Base-by-base conservation (phyloP, 306 rosid genomes). In the Biancaea sappan region DNA sequence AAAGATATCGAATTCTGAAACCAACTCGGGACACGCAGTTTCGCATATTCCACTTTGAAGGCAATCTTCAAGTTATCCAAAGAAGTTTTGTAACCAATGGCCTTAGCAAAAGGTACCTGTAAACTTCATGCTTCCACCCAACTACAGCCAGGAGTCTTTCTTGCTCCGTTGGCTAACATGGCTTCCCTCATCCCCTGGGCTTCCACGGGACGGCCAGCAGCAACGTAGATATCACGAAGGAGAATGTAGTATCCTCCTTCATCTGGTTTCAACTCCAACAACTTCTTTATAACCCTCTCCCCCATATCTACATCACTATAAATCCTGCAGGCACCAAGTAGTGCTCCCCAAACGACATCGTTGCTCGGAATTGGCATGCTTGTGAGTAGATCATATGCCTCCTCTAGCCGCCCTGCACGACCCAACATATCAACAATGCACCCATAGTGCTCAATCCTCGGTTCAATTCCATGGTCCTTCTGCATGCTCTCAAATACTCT, bases 371-470 rank as follows among this genome's bases (percentile, higher is more conserved):
- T 70, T 0, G 88, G 83, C 80, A 80, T 82, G 51, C 50, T 73
- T 35, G 66, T 75, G 11, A 89, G 85, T 26, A 84, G 59, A 72
- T 40, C 52, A 67, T 84, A 82, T 34, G 89, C 91, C 82, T 86
- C 93, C 58, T 84, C 87, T n/a, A 86, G 62, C 38, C 84, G 76
- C 46, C 93, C 93, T 37, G 91, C 86, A 69, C 79, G 85, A 41
- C 93, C 91, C 40, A 88, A 74, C 90, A 86, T 82, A 70, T 89
- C 89, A 4, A 85, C 88, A 83, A 84, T 28, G 6, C 86, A 85
- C 2, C 91, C 86, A 14, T 89, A 89, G 74, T 89, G 94, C 82
- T 84, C 94, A 37, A 89, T 77, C 22, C 79, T 32, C 4, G 91
- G 82, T 76, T 80, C 74, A 38, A 86, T 68, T 47, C 82, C 66